Base-by-base conservation (phyloP, 2,329 filamentous ascomycete species). In the Aspergillus fumigatiaffinis region DNA sequence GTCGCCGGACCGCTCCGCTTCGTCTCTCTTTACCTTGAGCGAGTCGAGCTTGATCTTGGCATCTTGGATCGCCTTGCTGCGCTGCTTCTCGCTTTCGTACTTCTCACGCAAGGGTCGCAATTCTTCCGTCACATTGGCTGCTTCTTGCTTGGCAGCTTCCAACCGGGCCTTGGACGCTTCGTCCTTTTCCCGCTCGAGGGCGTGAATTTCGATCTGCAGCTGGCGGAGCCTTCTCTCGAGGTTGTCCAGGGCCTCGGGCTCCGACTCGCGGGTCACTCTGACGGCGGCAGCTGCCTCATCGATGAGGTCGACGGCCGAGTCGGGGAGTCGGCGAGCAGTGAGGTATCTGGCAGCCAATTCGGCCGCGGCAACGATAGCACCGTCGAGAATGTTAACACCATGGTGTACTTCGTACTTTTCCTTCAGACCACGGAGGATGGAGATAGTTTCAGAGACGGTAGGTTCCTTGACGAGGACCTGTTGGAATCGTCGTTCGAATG, bases 361-460 rank as follows among this genome's bases (percentile, higher is more conserved):
- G n/a, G 94, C 91, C 4, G 94, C 86, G 51, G 92, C 84, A 17
- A 99, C 93, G 60, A 99, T 90, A 61, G 94, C 94, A 68, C 88
- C 91, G 70, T 99, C 94, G 47, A 93, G 87, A 64, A 99, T 99
- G 64, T 87, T 97, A 68, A 99, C 94, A 82, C 93, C 92, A 74
- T 99, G 94, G 76, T 99, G 94, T 51, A 96, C 91, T 78, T 99
- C 94, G 77, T 97, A 99, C 73, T 92, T 91, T 74, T 97, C 93
- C 80, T 97, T 99, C 62, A 99, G 80, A 71, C 94, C 94, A 82
- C 94, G 91, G n/a, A 99, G 87, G 69, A 99, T 99, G 23, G 94
- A 99, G 61, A 99, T 86, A 14, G 94, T 97, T 77, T 99, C 94
- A 1, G 85, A 76, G 51, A 97, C 87, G 5, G 86, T 83, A 2